Conservation (phyloP, 306 rosid species). For the Quercus rubra region DNA sequence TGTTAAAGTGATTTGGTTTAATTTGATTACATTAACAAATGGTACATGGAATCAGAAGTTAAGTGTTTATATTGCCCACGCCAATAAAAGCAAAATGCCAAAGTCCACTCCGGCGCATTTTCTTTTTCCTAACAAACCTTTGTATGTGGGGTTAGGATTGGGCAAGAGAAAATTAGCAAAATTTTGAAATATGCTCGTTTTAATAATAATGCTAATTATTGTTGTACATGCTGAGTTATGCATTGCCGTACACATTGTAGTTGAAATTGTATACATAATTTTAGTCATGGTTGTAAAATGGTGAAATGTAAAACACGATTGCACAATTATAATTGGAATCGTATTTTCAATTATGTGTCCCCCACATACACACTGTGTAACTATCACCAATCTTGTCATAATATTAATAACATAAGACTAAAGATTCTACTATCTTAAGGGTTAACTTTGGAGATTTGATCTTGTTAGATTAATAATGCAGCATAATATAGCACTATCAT, state of each 20-base stretch:
- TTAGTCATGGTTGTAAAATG: too few relatives aligned
- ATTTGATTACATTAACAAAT: slow-evolving; percentile 33
- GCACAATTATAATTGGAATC: too few relatives aligned
- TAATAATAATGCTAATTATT: not conserved
- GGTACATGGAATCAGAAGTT: slow-evolving; percentile 33
- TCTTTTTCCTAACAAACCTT: slow-evolving; percentile 11
- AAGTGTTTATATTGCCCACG: slow-evolving; percentile 37
- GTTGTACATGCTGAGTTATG: too few relatives aligned
- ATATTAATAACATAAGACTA: slow-evolving; percentile 15
- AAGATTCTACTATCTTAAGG: slow-evolving; percentile 27
- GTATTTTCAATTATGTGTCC: too few relatives aligned
- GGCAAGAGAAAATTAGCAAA: slow-evolving; percentile 35
- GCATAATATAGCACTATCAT: slow-evolving; percentile 36
- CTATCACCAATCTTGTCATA: slow-evolving; percentile 8
- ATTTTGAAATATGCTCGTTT: slow-evolving; percentile 29
- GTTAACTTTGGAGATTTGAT: slow-evolving; percentile 30
- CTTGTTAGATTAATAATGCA: slow-evolving; percentile 21
- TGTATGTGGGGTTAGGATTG: slow-evolving; percentile 40
- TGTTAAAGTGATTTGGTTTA: slow-evolving; percentile 68
- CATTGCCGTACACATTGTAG: too few relatives aligned
- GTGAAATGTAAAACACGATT: too few relatives aligned
- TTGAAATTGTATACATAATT: too few relatives aligned
- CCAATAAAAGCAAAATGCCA: slow-evolving; percentile 37
- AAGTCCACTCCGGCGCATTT: slow-evolving; percentile 38
- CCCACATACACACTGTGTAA: too few relatives aligned